phyloP scores from a whole-genome alignment of 257 asterid genomes.

The Primulina eburnea region DNA sequence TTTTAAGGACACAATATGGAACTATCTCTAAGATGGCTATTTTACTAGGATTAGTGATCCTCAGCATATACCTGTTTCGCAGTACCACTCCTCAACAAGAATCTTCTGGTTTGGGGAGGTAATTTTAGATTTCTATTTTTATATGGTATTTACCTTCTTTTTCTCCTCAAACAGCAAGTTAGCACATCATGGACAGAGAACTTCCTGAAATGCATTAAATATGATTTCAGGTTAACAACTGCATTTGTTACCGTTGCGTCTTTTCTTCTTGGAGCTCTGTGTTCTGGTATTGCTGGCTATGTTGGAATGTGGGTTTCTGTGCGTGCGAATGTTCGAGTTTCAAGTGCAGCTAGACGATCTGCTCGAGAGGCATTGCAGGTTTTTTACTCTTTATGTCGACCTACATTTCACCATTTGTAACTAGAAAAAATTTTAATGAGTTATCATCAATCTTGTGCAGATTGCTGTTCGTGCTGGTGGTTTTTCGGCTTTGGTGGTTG shows the following conservation, averaged over 20 bases:
- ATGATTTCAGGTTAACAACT: conserved; percentile 61
- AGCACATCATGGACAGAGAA: not conserved
- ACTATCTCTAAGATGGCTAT: conserved; percentile 94
- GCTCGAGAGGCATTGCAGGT: conserved; percentile 99
- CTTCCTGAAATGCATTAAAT: conserved; percentile 17
- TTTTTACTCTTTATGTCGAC: conserved; percentile 24
- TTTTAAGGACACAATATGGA: conserved; percentile 93
- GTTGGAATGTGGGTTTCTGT: conserved; percentile 99
- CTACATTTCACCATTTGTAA: conserved; percentile 5
- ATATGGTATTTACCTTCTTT: conserved; percentile 7
- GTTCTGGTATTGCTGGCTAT: conserved; percentile 98
- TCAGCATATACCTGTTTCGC: conserved; percentile 80
- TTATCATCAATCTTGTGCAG: conserved; percentile 44
- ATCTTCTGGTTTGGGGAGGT: conserved; percentile 93
- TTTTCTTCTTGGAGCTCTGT: conserved; percentile 91
- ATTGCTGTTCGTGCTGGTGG: conserved; percentile 99
- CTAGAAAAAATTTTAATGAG: conserved; percentile 26
- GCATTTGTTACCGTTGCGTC: conserved; percentile 87
- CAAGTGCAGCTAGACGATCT: conserved; percentile 99
- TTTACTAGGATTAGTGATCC: conserved; percentile 64
- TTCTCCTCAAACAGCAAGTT: not conserved
- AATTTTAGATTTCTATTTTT: conserved; percentile 21
- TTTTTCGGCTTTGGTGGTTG: conserved; percentile 92
- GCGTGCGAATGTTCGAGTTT: conserved; percentile 96
- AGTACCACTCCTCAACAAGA: conserved; percentile 89